A percentile compares a stretch with the other conserved stretches of the same genome.
phyloP scores from a whole-genome alignment of 2,329 filamentous ascomycete genomes.

The Didymosphaeria variabile region DNA sequence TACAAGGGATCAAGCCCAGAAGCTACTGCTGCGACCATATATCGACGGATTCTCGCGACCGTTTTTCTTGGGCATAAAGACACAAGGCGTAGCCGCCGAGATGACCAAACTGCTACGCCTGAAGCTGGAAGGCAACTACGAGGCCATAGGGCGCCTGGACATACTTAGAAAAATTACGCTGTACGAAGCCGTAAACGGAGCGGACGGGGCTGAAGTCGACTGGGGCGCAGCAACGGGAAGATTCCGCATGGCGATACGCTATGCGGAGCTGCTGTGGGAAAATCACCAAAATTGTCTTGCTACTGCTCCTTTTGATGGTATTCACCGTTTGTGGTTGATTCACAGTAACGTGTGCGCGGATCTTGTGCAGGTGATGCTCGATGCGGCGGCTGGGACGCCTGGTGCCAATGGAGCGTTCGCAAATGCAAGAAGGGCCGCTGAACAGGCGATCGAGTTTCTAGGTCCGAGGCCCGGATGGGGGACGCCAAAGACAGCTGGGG shows the following conservation, averaged over 20 bases:
- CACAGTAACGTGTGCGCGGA: not conserved
- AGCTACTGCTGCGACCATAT: slow-evolving; percentile 12
- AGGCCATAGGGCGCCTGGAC: not conserved
- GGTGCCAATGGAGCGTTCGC: not conserved
- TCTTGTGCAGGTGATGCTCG: not conserved
- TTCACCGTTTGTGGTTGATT: not conserved
- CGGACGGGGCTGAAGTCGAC: not conserved
- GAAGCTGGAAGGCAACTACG: not conserved
- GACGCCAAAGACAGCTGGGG: not conserved
- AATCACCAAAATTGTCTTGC: slow-evolving; percentile 7
- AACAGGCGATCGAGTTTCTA: slow-evolving; percentile 14
- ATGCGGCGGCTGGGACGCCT: not conserved
- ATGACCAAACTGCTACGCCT: not conserved
- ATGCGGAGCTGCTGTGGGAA: slow-evolving; percentile 10
- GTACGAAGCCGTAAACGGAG: not conserved
- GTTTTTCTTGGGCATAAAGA: slow-evolving; percentile 5
- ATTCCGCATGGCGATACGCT: slow-evolving; percentile 4
- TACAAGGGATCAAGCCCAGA: slow-evolving; percentile 11
- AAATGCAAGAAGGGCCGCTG: slow-evolving; percentile 2
- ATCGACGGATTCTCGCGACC: not conserved
- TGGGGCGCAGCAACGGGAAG: not conserved
- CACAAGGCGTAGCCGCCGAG: not conserved
- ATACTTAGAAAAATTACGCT: slow-evolving; percentile 8
- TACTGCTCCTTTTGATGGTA: not conserved
- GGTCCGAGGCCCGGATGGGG: not conserved